Evolutionary conservation across 306 rosid genomes (phyloP), one percentile per base, ranked within the genome.

Genomic region (Rubus parviflorus): DNA sequence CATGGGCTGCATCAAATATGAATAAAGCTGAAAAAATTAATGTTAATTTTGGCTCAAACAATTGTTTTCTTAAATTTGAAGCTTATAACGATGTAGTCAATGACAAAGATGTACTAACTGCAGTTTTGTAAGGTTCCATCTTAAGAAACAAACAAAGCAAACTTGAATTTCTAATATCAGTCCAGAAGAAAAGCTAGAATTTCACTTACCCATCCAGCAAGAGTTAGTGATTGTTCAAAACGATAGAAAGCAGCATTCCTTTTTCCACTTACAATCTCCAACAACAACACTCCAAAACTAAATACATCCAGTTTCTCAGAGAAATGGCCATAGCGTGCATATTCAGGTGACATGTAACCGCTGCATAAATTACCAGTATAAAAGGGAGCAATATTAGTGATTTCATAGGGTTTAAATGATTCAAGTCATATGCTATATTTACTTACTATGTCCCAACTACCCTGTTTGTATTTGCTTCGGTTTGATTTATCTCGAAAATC

Each of bases 391-490:
- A 16, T 0, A 25, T 0, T 0, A 70, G 1, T 1, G 7, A 3
- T 0, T 45, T 23, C 20, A 61, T 3, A 6, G 16, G 23, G 30
- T 25, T 70, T 51, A 35, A 9, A 10, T 17, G 19, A 71, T 0
- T 71, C 10, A 49, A 37, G 11, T 0, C 30, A 35, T 51, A 48
- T 7, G 9, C 17, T 20, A 13, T 2, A 19, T n/a, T 13, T 6
- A 78, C 72, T 61, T 82, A 82, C 80, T 20, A 82, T 25, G 86
- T 83, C 0, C 80, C 80, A 62, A 74, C 64, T 0, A 83, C 75
- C 77, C 75, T 78, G 0, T 47, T 51, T 0, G 77, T 78, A 30
- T 16, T 69, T 25, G 70, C 82, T 22, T 78, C 74, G 15, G 8
- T 78, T 23, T 78, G 74, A 0, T 75, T 46, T 3, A 41, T 45